phyloP scores from a whole-genome alignment of 139 green algal genomes.

The Chlorella sorokiniana region DNA sequence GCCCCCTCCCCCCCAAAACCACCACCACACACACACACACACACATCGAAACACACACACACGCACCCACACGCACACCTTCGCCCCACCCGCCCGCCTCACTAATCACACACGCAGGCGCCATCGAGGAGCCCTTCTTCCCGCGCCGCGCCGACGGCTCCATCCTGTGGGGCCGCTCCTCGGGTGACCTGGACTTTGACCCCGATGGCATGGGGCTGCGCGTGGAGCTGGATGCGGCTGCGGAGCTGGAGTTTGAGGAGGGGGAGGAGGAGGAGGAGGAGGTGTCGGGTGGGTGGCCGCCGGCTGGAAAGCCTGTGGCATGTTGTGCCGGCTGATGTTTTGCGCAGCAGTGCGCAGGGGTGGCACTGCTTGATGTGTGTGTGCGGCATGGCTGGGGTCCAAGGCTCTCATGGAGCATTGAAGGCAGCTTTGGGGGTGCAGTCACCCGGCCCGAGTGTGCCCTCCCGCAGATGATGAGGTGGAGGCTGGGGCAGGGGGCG shows the following conservation, averaged over 20 bases:
- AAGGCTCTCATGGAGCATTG: too few relatives aligned
- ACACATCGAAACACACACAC: too few relatives aligned
- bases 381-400: too few relatives aligned
- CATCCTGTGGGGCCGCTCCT: constrained; percentile 38
- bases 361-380: too few relatives aligned
- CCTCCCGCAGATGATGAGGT: constrained; percentile 15
- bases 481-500: constrained; percentile 1
- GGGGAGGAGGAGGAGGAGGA: constrained; percentile 47
- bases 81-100: not conserved
- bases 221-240: constrained; percentile 50
- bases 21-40: too few relatives aligned
- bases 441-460: too few relatives aligned
- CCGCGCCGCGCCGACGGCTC: constrained; percentile 34
- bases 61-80: too few relatives aligned
- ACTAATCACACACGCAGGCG: constrained; percentile 21
- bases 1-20: too few relatives aligned
- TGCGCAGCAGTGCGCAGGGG: too few relatives aligned
- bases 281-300: not conserved
- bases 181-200: constrained; percentile 52
- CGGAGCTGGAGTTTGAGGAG: constrained; percentile 41
- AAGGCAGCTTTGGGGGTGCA: too few relatives aligned
- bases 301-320: not conserved
- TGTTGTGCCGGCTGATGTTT: too few relatives aligned
- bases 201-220: constrained; percentile 50
- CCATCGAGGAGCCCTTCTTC: constrained; percentile 67